Evolutionary conservation across 306 rosid species (phyloP).

Genomic region (Aeschynomene evenia): DNA sequence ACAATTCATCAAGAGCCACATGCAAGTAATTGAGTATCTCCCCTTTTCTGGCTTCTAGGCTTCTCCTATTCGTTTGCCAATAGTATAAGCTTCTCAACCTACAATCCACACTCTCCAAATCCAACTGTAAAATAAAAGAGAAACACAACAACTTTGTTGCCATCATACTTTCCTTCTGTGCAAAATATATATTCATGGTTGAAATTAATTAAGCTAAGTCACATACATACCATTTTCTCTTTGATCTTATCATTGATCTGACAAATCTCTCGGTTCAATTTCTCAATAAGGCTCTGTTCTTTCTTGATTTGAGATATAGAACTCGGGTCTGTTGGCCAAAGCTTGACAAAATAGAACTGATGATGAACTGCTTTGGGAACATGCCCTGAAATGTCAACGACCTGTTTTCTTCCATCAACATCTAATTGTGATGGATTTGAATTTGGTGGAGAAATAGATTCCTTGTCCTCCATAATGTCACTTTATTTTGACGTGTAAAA

Average conservation of each 20-base stretch:
- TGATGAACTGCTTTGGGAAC: conserved; percentile 17
- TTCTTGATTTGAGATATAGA: conserved; percentile 14
- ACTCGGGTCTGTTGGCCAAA: conserved; percentile 27
- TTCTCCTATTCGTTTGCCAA: background rate
- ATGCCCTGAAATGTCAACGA: background rate
- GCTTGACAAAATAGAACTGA: conserved; percentile 27
- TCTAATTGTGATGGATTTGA: background rate
- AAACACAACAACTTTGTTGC: background rate
- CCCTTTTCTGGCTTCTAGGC: background rate
- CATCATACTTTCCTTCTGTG: background rate
- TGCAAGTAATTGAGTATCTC: conserved; percentile 1
- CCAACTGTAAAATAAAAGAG: conserved; percentile 22
- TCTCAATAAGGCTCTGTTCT: background rate
- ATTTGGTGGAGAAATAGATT: background rate
- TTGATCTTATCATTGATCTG: conserved; percentile 10
- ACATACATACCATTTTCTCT: conserved; percentile 24
- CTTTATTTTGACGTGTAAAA: no score
- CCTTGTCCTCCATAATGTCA: conserved; percentile 6
- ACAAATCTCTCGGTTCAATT: background rate
- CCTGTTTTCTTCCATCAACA: background rate
- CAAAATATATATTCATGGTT: background rate
- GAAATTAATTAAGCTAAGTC: no score
- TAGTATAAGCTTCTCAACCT: background rate
- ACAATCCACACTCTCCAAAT: background rate
- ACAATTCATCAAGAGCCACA: conserved; percentile 27